Evolutionary conservation across 1,284 basidiomycete genomes (phyloP).

Genomic region (Puccinia horiana): DNA sequence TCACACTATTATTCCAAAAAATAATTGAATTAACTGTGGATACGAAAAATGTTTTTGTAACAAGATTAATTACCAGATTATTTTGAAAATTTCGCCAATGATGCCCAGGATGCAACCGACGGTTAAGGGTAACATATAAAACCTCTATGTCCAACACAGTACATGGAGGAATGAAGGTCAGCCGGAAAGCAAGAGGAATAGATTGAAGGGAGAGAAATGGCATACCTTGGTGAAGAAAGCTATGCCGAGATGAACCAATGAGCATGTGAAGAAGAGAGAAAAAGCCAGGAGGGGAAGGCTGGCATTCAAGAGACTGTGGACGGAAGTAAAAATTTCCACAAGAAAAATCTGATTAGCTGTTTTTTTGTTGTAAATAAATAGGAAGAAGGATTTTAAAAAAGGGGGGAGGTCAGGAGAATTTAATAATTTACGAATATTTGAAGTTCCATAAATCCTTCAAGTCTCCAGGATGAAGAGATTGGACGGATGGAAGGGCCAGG

Average conservation of each 20-base stretch:
- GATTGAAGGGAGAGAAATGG: not conserved
- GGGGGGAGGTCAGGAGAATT: no score
- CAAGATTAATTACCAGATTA: not conserved
- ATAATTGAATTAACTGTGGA: not conserved
- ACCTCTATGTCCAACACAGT: not conserved
- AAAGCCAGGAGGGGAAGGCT: constrained; percentile 19
- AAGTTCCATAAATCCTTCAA: constrained; percentile 14
- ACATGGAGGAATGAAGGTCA: not conserved
- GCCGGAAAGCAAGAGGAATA: not conserved
- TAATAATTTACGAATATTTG: constrained; percentile 3
- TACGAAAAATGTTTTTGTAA: not conserved
- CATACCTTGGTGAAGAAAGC: constrained; percentile 18
- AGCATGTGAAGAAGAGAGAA: constrained; percentile 18
- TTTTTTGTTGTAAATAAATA: not conserved
- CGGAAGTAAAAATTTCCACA: not conserved
- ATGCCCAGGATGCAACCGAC: not conserved
- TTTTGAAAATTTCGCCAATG: constrained; percentile 13
- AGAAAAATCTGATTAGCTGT: not conserved
- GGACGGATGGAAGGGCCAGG: not conserved
- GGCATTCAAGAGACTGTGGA: constrained; percentile 9
- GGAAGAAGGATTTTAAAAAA: not conserved
- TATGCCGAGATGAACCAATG: constrained; percentile 9
- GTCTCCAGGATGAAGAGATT: not conserved
- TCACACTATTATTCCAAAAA: not conserved
- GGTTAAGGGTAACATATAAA: constrained; percentile 25